Conservation (phyloP, 2,329 filamentous ascomycete species). For the Pestalotiopsis sp. region DNA sequence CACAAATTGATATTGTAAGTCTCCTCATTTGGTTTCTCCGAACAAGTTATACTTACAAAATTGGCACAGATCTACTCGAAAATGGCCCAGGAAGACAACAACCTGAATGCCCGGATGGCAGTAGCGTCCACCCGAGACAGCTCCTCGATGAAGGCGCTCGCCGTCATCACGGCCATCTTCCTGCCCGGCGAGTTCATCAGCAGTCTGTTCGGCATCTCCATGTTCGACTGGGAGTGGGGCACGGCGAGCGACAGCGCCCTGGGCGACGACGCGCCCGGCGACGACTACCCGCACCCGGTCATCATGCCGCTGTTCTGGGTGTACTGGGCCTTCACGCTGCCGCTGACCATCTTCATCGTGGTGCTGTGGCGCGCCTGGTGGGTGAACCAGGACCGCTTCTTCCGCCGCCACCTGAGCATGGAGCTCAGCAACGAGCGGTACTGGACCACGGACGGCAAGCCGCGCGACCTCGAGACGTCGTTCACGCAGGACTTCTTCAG, state of each 20-base stretch:
- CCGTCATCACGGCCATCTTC: conserved; percentile 51
- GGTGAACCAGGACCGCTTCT: conserved; percentile 49
- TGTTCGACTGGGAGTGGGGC: conserved; percentile 44
- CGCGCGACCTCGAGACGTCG: conserved; percentile 42
- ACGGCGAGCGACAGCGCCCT: conserved; percentile 31
- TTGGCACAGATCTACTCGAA: conserved; percentile 45
- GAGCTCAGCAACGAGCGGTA: conserved; percentile 51
- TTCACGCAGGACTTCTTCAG: conserved; percentile 47
- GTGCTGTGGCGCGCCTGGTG: conserved; percentile 48
- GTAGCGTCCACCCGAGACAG: conserved; percentile 75
- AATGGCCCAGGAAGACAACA: conserved; percentile 52
- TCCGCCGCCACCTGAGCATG: conserved; percentile 45
- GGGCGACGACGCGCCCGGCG: conserved; percentile 31
- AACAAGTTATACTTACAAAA: no score
- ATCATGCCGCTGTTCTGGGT: conserved; percentile 47
- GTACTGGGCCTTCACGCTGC: conserved; percentile 47
- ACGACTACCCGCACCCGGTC: conserved; percentile 30
- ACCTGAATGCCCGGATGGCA: conserved; percentile 57
- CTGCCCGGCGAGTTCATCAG: conserved; percentile 49
- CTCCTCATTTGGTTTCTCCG: no score
- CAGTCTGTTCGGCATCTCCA: conserved; percentile 48
- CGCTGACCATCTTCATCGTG: conserved; percentile 45
- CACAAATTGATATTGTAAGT: conserved; percentile 48
- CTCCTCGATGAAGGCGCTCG: conserved; percentile 50
- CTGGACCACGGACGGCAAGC: conserved; percentile 47